These are phyloP conservation scores for Blastobotrys persicus DNA, from an alignment of 1,139 yeast genomes.

Conservation along the genomic window DNA sequence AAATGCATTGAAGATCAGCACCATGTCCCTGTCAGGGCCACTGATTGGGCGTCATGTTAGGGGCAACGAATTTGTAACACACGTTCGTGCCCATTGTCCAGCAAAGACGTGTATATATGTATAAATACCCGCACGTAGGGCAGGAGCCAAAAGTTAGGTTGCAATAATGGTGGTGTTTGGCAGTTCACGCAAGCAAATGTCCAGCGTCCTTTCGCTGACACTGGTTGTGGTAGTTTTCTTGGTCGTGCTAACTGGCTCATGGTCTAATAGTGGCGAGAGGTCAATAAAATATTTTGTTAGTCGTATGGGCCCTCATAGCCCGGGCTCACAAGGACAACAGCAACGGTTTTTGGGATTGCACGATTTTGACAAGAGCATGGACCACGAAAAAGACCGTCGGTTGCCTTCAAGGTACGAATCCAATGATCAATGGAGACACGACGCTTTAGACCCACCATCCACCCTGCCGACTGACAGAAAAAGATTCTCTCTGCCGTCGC, in stretches of 20 bases:
- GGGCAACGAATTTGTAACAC: no score
- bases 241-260: neutral
- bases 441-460: slow-evolving; percentile 15
- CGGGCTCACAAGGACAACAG: neutral
- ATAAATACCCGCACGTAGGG: no score
- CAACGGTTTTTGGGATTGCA: neutral
- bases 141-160: neutral
- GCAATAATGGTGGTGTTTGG: neutral
- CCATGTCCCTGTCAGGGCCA: no score
- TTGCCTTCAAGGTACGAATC: slow-evolving; percentile 16
- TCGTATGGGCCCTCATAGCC: neutral
- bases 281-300: neutral
- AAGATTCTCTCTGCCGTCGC: slow-evolving; percentile 13
- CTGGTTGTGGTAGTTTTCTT: neutral
- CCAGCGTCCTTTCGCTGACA: neutral
- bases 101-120: no score
- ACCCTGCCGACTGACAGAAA: slow-evolving; percentile 1
- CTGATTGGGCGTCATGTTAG: no score
- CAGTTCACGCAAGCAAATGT: neutral
- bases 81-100: no score
- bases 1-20: no score
- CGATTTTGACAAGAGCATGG: neutral
- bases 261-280: neutral
- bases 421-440: slow-evolving; percentile 20
- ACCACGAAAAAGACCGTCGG: neutral